Evolutionary conservation across 2,329 filamentous ascomycete genomes (phyloP), one percentile per base, ranked within the genome.

Genomic region (Coniochaeta sp.): DNA sequence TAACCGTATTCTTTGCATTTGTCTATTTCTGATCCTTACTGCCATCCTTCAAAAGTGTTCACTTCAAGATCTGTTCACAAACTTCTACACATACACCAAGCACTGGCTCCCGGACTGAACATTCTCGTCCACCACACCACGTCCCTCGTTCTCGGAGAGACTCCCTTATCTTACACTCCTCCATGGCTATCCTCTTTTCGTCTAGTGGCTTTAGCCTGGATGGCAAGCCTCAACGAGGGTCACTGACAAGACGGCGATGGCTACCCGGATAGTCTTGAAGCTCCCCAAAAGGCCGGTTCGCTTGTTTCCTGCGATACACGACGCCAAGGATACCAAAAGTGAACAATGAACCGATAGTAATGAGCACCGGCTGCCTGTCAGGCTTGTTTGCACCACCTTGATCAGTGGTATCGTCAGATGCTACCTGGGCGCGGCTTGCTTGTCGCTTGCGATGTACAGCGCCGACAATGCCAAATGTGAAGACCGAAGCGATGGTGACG

Each of bases 371-470:
- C 58, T 62, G 50, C 8, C 31, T 9, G 14, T 62, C 63, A 22
- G 24, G 31, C 8, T 56, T 11, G 19, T 60, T 17, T 7, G 61
- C 60, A 1, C 57, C 57, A 8, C 7, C 3, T 6, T 60, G 40
- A 36, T 62, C 61, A 3, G 40, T 59, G 4, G 67, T 63, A 3
- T 74, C 74, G 61, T 78, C 75, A 57, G 64, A 61, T 1, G 68
- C 71, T 14, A 79, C 68, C 63, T 74, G 76, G 0, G 74, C 65
- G 31, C 67, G 43, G 11, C 31, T 56, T 28, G n/a, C 31, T 33
- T 55, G 38, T 28, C 59, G 60, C 4, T 52, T n/a, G 9, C 60
- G 36, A 28, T 62, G 62, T 11, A 52, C 47, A 17, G 47, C 47
- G 14, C 47, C 47, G 3, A 64, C 33, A 0, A 64, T 40, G 1